Percentiles rank a stretch among this genome's conserved stretches.
These are phyloP conservation scores for Carex myosuroides DNA, from an alignment of 176 grass and related monocot species.

Conservation along the genomic window DNA sequence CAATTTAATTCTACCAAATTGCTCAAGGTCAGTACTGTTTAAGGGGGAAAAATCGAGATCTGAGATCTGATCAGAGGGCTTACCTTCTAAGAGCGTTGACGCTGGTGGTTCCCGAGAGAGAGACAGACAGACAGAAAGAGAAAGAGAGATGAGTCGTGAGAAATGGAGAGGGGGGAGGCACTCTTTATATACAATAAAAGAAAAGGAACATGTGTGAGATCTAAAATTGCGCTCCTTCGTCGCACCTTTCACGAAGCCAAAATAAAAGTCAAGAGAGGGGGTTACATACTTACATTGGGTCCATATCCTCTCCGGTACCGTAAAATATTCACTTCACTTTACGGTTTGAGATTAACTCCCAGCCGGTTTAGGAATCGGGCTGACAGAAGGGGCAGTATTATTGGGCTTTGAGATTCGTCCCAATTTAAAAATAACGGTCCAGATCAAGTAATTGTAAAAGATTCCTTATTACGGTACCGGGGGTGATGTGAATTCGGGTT, in stretches of 20 bases:
- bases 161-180: background rate
- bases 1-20: background rate
- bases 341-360: too few relatives aligned
- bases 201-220: slow-evolving; percentile 20
- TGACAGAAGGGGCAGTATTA: too few relatives aligned
- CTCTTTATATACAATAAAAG: slow-evolving; percentile 24
- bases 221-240: slow-evolving; percentile 14
- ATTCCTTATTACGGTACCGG: too few relatives aligned
- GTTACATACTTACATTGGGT: too few relatives aligned
- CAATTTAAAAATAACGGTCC: too few relatives aligned
- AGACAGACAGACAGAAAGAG: background rate
- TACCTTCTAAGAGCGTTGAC: slow-evolving; percentile 24
- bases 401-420: too few relatives aligned
- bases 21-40: background rate
- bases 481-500: too few relatives aligned
- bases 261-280: slow-evolving; percentile 14
- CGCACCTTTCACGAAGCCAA: slow-evolving; percentile 9
- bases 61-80: slow-evolving; percentile 15
- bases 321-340: too few relatives aligned
- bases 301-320: too few relatives aligned
- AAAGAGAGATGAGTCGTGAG: slow-evolving; percentile 5
- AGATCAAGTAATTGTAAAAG: too few relatives aligned
- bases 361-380: too few relatives aligned
- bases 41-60: slow-evolving; percentile 1
- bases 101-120: background rate